Percentiles rank a stretch among this genome's conserved stretches.
These are phyloP conservation scores for Candida morakotiae DNA, from an alignment of 805 yeast genomes.

Conservation along the genomic window DNA sequence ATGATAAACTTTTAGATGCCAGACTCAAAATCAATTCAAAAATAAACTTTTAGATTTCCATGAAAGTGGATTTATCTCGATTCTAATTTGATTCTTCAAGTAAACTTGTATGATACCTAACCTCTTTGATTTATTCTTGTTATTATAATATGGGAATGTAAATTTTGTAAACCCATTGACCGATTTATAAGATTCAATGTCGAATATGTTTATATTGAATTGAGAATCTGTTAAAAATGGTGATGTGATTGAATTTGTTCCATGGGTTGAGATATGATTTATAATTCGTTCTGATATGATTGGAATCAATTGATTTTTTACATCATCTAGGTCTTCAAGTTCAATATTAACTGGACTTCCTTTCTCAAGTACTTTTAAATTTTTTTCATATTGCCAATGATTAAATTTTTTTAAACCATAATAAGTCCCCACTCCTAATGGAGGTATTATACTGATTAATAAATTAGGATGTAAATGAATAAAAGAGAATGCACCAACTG, in stretches of 20 bases:
- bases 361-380: neutral
- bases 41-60: conserved; percentile 5
- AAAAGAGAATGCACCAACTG: conserved; percentile 22
- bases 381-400: conserved; percentile 8
- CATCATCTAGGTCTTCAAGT: conserved; percentile 27
- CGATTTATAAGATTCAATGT: conserved; percentile 22
- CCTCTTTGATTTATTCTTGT: conserved; percentile 19
- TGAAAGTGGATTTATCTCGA: conserved; percentile 16
- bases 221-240: conserved; percentile 29
- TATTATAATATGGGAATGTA: conserved; percentile 27
- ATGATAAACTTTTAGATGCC: neutral
- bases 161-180: conserved; percentile 27
- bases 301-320: conserved; percentile 22
- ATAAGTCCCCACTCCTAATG: conserved; percentile 25
- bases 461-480: conserved; percentile 34
- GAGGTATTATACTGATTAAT: conserved; percentile 34
- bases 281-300: conserved; percentile 23
- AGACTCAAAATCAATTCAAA: neutral
- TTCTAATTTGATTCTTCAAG: conserved; percentile 15
- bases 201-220: conserved; percentile 20
- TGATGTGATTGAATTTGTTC: conserved; percentile 6
- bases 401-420: conserved; percentile 15
- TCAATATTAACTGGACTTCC: neutral
- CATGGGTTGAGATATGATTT: conserved; percentile 19
- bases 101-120: conserved; percentile 31